Evolutionary conservation across 441 rosid species (phyloP), one percentile per base, ranked within the genome.

Genomic region (Biscutella laevigata): DNA sequence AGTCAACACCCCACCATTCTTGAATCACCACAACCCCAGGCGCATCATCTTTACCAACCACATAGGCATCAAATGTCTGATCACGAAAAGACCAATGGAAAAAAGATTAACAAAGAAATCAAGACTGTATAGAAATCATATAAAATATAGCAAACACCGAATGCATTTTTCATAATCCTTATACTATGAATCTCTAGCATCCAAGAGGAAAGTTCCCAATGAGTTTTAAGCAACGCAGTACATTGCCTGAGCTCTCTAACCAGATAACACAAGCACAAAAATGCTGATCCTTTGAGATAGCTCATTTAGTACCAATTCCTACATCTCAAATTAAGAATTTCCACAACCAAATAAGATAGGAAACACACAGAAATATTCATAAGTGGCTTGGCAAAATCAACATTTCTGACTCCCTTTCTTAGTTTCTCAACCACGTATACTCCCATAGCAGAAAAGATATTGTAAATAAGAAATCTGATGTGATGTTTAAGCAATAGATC

Each of bases 1-100:
- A 88, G 61, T 91, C 98, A 67, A 87, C 86, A 60, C 98, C 98
- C 95, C 98, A 91, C 96, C 98, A 91, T 69, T 91, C 98, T 50
- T 91, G 98, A 42, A 91, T 66, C 68, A 91, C 95, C 13, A 91
- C 88, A 36, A 91, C 76, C 49, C 98, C 98, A 0, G 95, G 94
- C 22, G 94, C 95, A 50, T 77, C 83, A 21, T 85, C 95, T 78
- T 85, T 83, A 29, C 98, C 95, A 14, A 91, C 83, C 54, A 90
- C 84, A 47, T 82, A 90, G 0, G 94, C 98, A 62, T 90, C 95
- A 70, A 87, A 87, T 10, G 82, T 70, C 98, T 90, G 62, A 55
- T 59, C 57, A 46, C 6, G 0, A 26, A 45, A 10, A 60, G 6
- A 76, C 16, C n/a, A n/a, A n/a, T n/a, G n/a, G n/a, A n/a, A n/a